Conservation (phyloP, 2,329 filamentous ascomycete genomes). For the Cladosporium sp. region DNA sequence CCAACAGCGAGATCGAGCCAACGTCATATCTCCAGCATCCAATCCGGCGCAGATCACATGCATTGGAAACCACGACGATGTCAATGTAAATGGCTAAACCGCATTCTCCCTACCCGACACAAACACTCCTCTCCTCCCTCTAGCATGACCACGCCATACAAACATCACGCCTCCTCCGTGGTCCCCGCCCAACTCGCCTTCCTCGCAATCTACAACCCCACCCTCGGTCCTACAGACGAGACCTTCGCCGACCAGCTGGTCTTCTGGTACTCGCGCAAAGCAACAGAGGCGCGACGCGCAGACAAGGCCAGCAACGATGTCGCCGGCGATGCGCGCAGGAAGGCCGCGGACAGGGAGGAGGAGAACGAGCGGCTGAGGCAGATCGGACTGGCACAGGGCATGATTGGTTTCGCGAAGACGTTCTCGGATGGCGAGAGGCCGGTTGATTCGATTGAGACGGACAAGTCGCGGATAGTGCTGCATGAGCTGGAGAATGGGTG, state of each 20-base stretch:
- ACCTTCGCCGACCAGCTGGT: constrained; percentile 81
- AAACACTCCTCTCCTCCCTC: not conserved
- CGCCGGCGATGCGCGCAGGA: constrained; percentile 37
- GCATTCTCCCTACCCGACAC: not conserved
- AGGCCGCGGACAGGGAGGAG: constrained; percentile 55
- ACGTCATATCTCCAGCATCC: constrained; percentile 2
- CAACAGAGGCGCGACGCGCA: constrained; percentile 33
- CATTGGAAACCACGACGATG: not conserved
- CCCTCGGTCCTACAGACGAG: constrained; percentile 71
- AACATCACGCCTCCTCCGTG: constrained; percentile 17
- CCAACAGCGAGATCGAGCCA: not conserved
- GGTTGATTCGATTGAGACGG: constrained; percentile 86
- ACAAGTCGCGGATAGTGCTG: constrained; percentile 80
- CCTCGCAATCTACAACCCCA: constrained; percentile 92
- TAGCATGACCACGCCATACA: constrained; percentile 20
- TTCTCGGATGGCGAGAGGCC: constrained; percentile 74
- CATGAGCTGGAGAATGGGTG: constrained; percentile 86
- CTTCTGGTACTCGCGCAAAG: constrained; percentile 73
- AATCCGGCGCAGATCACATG: not conserved
- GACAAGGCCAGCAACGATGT: constrained; percentile 9
- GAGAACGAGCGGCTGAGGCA: constrained; percentile 86
- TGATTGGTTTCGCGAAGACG: constrained; percentile 86
- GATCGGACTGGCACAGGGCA: constrained; percentile 93
- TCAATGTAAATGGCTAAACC: not conserved
- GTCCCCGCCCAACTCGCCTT: constrained; percentile 82